Evolutionary conservation across 2,329 filamentous ascomycete genomes (phyloP), one percentile per base, ranked within the genome.

Genomic region (Talaromyces piceae): DNA sequence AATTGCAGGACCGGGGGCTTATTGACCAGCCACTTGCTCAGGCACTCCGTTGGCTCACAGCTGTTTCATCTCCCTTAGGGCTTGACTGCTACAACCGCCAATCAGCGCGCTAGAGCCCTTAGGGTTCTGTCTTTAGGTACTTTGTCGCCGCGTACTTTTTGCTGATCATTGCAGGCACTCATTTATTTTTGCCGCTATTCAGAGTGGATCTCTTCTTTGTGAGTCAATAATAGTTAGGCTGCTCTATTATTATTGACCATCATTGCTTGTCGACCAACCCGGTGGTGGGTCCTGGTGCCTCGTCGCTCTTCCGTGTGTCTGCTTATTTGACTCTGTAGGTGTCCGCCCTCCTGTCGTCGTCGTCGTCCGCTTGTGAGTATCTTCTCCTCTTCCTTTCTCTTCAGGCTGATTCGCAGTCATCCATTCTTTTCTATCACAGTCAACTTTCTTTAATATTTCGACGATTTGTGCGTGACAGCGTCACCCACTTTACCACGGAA

Each of bases 351-450:
- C n/a, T n/a, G n/a, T n/a, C n/a, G n/a, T 43, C 4, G 5, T 41
- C 7, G 8, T 41, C 39, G 11, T n/a, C 39, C 22, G 8, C 39
- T 3, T 12, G 39, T 43, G 39, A 43, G 39, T 45, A 20, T 37
- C 37, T 33, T 28, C 39, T 16, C 22, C 44, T 22, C 41, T 52
- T 39, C 27, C 47, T n/a, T n/a, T 52, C 39, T 49, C 44, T 31
- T 46, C 37, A 45, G 51, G 51, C 51, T 52, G 45, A 31, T 39
- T 37, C 45, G 26, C 45, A 48, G 50, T 52, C 51, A 27, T 52
- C 27, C 51, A 49, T 30, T 52, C 45, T 28, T 52, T 48, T 18
- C 18, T 16, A 25, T 20, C 45, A 18, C 18, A 12, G 25, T 20
- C 45, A 18, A 47, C 44, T 16, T 51, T 47, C 33, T 22, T 23